Conservation (phyloP, 2,329 filamentous ascomycete species). For the Pseudogymnoascus destructans region DNA sequence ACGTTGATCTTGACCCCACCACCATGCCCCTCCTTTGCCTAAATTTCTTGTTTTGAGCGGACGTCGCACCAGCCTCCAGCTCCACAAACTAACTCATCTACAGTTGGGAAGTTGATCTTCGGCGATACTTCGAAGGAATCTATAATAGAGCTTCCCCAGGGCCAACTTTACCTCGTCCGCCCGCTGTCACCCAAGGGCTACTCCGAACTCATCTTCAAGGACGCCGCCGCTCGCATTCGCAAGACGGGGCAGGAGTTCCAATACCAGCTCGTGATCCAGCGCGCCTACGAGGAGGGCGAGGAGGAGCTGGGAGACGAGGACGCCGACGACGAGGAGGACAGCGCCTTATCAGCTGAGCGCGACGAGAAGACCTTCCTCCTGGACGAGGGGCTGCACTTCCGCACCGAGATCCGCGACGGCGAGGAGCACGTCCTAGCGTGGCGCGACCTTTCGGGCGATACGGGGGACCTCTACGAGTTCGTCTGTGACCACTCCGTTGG, state of each 20-base stretch:
- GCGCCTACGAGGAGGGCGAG: constrained; percentile 95
- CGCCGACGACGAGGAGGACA: constrained; percentile 69
- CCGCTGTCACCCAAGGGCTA: constrained; percentile 93
- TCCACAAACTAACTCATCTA: constrained; percentile 9
- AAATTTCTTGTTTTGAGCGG: constrained; percentile 14
- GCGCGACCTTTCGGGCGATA: constrained; percentile 87
- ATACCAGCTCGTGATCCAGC: constrained; percentile 91
- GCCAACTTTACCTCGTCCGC: constrained; percentile 92
- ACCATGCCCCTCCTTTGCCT: constrained; percentile 13
- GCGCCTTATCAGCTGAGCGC: constrained; percentile 63
- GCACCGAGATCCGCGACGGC: constrained; percentile 66
- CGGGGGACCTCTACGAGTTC: constrained; percentile 94
- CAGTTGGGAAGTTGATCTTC: constrained; percentile 89
- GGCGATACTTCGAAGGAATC: constrained; percentile 69
- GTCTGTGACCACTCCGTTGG: constrained; percentile 71
- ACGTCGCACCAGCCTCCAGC: constrained; percentile 13
- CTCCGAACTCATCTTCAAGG: constrained; percentile 97
- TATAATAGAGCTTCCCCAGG: constrained; percentile 86
- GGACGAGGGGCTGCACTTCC: constrained; percentile 82
- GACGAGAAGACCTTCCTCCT: constrained; percentile 97
- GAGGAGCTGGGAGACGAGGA: constrained; percentile 84
- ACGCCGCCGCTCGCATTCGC: constrained; percentile 83
- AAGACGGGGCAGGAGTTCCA: constrained; percentile 90
- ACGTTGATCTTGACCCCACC: constrained; percentile 24
- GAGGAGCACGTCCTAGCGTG: constrained; percentile 84